These are phyloP conservation scores for Pythium brachiatum DNA, from an alignment of 352 stramenopile species.

Conservation along the genomic window DNA sequence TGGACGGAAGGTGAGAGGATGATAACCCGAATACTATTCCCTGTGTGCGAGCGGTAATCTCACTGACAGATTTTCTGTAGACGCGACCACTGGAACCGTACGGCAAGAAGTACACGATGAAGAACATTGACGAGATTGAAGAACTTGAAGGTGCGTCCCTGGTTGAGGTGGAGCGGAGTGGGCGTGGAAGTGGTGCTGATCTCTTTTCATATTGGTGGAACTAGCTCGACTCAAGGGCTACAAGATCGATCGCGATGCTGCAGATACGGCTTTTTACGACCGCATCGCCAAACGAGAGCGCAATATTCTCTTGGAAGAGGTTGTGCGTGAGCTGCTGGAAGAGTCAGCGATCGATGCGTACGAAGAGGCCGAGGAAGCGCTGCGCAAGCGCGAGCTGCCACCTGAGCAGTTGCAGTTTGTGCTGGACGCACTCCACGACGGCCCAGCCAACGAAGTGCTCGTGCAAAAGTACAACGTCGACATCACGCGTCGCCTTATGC, in stretches of 20 bases:
- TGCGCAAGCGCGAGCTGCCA: slow-evolving; percentile 50
- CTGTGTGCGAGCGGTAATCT: too few species aligned
- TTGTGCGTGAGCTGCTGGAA: slow-evolving; percentile 53
- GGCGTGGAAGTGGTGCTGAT: too few species aligned
- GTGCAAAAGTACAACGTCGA: slow-evolving; percentile 83
- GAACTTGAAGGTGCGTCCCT: slow-evolving; percentile 18
- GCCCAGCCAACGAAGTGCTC: slow-evolving; percentile 55
- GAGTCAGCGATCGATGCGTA: slow-evolving; percentile 56
- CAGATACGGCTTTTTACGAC: slow-evolving; percentile 21
- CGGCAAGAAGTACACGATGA: slow-evolving; percentile 25
- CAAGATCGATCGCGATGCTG: slow-evolving; percentile 16
- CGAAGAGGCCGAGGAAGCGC: slow-evolving; percentile 49
- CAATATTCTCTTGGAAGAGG: slow-evolving; percentile 50
- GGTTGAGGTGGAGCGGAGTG: neutral
- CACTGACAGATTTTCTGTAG: too few species aligned
- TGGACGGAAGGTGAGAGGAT: slow-evolving; percentile 18
- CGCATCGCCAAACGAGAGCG: slow-evolving; percentile 11
- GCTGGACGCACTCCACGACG: slow-evolving; percentile 44
- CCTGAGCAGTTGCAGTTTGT: slow-evolving; percentile 65
- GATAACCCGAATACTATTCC: neutral
- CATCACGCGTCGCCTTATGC: slow-evolving; percentile 69
- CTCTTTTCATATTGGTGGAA: neutral
- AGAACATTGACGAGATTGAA: slow-evolving; percentile 26
- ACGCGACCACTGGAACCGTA: slow-evolving; percentile 22
- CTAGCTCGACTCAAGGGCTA: slow-evolving; percentile 13